Conservation (phyloP, 2,329 filamentous ascomycete species). For the Pleurostoma richardsiae region DNA sequence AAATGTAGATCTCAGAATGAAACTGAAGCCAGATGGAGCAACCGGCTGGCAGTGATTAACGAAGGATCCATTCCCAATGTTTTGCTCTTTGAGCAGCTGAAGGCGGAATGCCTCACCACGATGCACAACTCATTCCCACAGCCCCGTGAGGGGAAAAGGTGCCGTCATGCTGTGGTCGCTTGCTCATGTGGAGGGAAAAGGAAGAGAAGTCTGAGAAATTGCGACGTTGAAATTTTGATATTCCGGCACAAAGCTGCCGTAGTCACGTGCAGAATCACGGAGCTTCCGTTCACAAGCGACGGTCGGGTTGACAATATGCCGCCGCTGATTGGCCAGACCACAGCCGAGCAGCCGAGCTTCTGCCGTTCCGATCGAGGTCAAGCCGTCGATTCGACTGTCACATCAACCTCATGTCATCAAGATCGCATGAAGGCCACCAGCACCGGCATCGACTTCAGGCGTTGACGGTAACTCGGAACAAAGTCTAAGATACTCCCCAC, state of each 20-base stretch:
- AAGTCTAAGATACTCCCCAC: not conserved
- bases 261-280: conserved; percentile 8
- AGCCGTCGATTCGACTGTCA: not conserved
- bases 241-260: not conserved
- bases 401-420: conserved; percentile 5
- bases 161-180: conserved; percentile 25
- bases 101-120: conserved; percentile 21
- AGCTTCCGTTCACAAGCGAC: too few species aligned
- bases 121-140: conserved; percentile 19
- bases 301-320: conserved; percentile 7
- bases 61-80: conserved; percentile 39
- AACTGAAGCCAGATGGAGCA: conserved; percentile 46
- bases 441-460: not conserved
- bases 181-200: conserved; percentile 42
- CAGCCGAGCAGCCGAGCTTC: conserved; percentile 8
- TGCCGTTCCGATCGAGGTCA: conserved; percentile 1
- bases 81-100: conserved; percentile 38
- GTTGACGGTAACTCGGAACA: conserved; percentile 2
- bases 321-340: conserved; percentile 38
- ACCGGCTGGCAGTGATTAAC: conserved; percentile 51
- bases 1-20: conserved; percentile 56
- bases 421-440: not conserved
- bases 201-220: conserved; percentile 10
- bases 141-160: conserved; percentile 14
- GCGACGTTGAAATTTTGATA: too few species aligned